Evolutionary conservation across 805 yeast genomes (phyloP).

Genomic region (Starmerella powellii): DNA sequence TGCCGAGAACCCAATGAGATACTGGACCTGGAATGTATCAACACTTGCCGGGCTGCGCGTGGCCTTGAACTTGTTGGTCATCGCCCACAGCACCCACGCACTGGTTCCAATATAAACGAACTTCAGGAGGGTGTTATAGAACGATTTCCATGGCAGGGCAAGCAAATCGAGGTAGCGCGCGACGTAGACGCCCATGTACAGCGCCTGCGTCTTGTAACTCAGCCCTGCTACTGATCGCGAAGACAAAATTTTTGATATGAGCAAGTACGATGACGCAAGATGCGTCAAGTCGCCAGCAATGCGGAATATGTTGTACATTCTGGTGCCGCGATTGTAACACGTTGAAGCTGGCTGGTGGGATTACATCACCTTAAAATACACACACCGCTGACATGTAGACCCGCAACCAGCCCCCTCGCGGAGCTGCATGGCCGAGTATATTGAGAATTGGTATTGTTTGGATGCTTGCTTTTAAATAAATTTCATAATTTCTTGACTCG

Average conservation of each 20-base stretch:
- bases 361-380: not conserved
- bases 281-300: slow-evolving; percentile 69
- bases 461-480: too few relatives aligned
- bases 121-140: slow-evolving; percentile 75
- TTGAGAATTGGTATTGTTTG: too few relatives aligned
- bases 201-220: slow-evolving; percentile 74
- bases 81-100: slow-evolving; percentile 57
- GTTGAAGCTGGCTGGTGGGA: not conserved
- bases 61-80: slow-evolving; percentile 49
- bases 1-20: slow-evolving; percentile 51
- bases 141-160: slow-evolving; percentile 32
- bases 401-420: too few relatives aligned
- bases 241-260: slow-evolving; percentile 55
- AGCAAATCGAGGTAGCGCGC: slow-evolving; percentile 62
- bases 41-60: slow-evolving; percentile 43
- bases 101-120: slow-evolving; percentile 67
- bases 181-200: slow-evolving; percentile 61
- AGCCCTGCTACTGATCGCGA: slow-evolving; percentile 67
- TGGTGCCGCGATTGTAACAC: not conserved
- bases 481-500: too few relatives aligned
- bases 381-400: not conserved
- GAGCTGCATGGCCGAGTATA: too few relatives aligned
- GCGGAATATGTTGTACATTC: slow-evolving; percentile 24
- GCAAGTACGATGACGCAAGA: slow-evolving; percentile 60
- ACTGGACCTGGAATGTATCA: slow-evolving; percentile 65